Conservation (phyloP, 2,329 filamentous ascomycete species). For the Pezicula carpinea region DNA sequence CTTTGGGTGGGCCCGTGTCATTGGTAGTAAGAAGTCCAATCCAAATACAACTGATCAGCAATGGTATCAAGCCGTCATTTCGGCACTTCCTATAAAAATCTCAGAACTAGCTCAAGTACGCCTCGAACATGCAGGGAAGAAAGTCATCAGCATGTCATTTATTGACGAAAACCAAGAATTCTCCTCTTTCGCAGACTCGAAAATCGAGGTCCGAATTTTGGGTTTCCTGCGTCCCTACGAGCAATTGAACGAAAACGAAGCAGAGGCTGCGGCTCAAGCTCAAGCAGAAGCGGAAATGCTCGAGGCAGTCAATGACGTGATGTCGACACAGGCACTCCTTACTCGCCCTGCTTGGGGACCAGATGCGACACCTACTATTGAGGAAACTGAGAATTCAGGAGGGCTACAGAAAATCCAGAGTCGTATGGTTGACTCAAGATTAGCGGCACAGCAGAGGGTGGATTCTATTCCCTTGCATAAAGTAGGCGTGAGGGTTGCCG, state of each 20-base stretch:
- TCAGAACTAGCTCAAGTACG: constrained; percentile 17
- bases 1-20: constrained; percentile 56
- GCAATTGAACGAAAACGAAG: constrained; percentile 40
- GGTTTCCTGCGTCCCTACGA: constrained; percentile 48
- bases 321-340: constrained; percentile 31
- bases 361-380: constrained; percentile 21
- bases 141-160: constrained; percentile 49
- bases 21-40: constrained; percentile 29
- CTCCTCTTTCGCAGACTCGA: constrained; percentile 35
- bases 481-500: constrained; percentile 51
- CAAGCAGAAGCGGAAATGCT: constrained; percentile 32
- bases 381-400: constrained; percentile 36
- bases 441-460: constrained; percentile 47
- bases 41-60: constrained; percentile 27
- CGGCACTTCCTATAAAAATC: constrained; percentile 45
- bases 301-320: constrained; percentile 34
- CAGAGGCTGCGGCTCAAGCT: constrained; percentile 34
- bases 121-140: constrained; percentile 39
- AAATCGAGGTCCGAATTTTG: constrained; percentile 53
- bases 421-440: constrained; percentile 42
- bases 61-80: constrained; percentile 59
- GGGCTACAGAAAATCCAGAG: constrained; percentile 32
- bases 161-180: constrained; percentile 43
- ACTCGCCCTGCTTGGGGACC: constrained; percentile 34
- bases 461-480: constrained; percentile 55